Conservation (phyloP, 805 yeast genomes). For the Candida suzukii region DNA sequence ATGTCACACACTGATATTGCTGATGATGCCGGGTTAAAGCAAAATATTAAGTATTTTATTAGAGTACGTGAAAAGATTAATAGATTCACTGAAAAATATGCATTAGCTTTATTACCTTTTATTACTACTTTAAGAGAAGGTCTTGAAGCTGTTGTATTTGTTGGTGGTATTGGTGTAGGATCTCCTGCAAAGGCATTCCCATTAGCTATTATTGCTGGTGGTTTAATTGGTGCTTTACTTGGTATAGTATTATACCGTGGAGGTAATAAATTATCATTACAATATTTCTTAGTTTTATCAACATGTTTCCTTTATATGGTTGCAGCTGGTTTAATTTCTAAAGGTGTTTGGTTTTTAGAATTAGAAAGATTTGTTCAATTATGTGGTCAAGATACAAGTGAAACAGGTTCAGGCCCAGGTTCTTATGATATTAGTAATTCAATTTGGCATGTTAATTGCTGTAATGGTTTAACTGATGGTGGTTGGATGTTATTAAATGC, state of each 20-base stretch:
- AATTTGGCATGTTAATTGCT: conserved; percentile 93
- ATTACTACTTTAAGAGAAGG: conserved; percentile 87
- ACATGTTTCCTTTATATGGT: conserved; percentile 79
- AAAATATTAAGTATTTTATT: conserved; percentile 6
- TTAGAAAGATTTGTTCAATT: conserved; percentile 64
- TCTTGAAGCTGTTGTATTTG: conserved; percentile 82
- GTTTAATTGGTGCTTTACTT: conserved; percentile 49
- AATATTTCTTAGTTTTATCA: conserved; percentile 63
- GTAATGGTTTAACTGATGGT: conserved; percentile 89
- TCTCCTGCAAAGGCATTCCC: conserved; percentile 63
- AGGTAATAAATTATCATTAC: conserved; percentile 74
- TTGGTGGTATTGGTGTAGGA: conserved; percentile 81
- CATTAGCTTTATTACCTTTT: conserved; percentile 70
- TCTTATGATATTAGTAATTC: conserved; percentile 74
- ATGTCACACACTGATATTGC: conserved; percentile 1
- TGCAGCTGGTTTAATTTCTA: conserved; percentile 79
- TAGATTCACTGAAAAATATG: conserved; percentile 48
- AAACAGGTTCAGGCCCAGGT: conserved; percentile 90
- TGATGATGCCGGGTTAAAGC: conserved; percentile 9
- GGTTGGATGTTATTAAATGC: conserved; percentile 90
- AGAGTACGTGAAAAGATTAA: conserved; percentile 18
- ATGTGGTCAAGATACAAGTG: conserved; percentile 84
- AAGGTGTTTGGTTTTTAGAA: conserved; percentile 89
- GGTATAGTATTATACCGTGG: conserved; percentile 67
- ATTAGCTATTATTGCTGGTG: conserved; percentile 53